phyloP scores from a whole-genome alignment of 176 grass and related monocot genomes.

The maize (Zea mays) region Zm-B73-REFERENCE-NAM-5.0 NC_050099.1:235635501-235636000 shows the following conservation, averaged over 20 bases:
- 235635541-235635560: not conserved
- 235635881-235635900: conserved; percentile 22
- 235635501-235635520: not conserved
- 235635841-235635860: conserved; percentile 14
- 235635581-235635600: conserved; percentile 29
- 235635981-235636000: conserved; percentile 31
- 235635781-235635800: conserved; percentile 60
- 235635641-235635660: conserved; percentile 71
- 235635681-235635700: not conserved
- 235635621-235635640: conserved; percentile 80
- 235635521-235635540: not conserved
- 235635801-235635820: conserved; percentile 50
- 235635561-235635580: conserved; percentile 1
- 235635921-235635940: conserved; percentile 16
- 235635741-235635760: conserved; percentile 62
- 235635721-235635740: conserved; percentile 2
- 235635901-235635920: not conserved
- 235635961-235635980: conserved; percentile 23
- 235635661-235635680: conserved; percentile 47
- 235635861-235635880: conserved; percentile 18
- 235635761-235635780: conserved; percentile 91
- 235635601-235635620: conserved; percentile 89
- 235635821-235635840: conserved; percentile 23
- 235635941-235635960: conserved; percentile 29
- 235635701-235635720: not conserved